Conservation (phyloP, 2,329 filamentous ascomycete genomes). For the Ceratocystis smalleyi region DNA sequence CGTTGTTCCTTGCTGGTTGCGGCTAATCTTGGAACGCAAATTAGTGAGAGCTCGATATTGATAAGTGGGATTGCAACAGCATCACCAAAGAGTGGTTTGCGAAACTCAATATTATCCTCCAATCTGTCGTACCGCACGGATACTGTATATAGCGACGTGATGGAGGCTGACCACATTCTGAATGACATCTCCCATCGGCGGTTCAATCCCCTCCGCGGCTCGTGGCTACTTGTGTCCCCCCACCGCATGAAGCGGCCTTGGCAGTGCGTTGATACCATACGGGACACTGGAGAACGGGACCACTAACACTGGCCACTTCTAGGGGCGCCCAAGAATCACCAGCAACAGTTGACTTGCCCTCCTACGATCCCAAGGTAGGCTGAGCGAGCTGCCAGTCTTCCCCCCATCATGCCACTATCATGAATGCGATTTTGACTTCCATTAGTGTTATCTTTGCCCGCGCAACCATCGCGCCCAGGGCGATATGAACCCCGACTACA, state of each 20-base stretch:
- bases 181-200: constrained; percentile 94
- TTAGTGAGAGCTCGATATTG: not conserved
- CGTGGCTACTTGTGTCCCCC: constrained; percentile 87
- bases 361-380: constrained; percentile 59
- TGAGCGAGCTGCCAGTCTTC: not conserved
- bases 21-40: not conserved
- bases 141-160: constrained; percentile 25
- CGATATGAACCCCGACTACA: constrained; percentile 71
- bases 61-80: not conserved
- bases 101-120: no score
- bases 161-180: constrained; percentile 56
- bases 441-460: constrained; percentile 82
- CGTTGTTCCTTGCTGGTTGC: not conserved
- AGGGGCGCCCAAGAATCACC: constrained; percentile 67
- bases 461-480: constrained; percentile 80
- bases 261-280: constrained; percentile 51
- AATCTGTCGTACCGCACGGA: no score
- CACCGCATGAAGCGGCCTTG: constrained; percentile 94
- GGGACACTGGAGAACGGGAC: not conserved
- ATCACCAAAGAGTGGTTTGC: not conserved
- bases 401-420: not conserved
- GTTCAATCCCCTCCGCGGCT: constrained; percentile 80
- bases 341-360: constrained; percentile 52
- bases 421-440: constrained; percentile 11
- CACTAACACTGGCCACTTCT: constrained; percentile 7